Evolutionary conservation across 2,329 filamentous ascomycete genomes (phyloP), one percentile per base, ranked within the genome.

Genomic region (Paraphaeosphaeria sporulosa): DNA sequence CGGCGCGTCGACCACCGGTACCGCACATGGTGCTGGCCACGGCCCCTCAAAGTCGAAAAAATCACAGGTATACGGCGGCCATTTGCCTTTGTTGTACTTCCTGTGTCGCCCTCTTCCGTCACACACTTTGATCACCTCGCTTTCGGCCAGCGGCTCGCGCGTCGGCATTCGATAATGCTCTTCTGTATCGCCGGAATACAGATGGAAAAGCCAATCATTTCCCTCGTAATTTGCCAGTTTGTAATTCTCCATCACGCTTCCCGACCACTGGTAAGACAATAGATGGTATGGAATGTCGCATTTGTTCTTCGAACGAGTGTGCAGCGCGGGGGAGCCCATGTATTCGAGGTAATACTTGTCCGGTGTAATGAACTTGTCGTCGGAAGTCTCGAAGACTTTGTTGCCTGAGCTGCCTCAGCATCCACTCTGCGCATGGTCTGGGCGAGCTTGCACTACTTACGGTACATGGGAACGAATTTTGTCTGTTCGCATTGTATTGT

Each of bases 341-440:
- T 58, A 53, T 53, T 58, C 55, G 47, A 58, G 55, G 48, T 58
- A 58, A 23, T 34, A 46, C 13, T 42, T 58, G 27, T 53, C 55
- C 3, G 47, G 55, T 19, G 23, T 6, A 15, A 44, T 43, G 9
- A n/a, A 52, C 19, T 52, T 27, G 21, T 52, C 47, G 25, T 47
- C 38, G 7, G 47, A 58, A 3, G 55, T 46, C 25, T 52, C 55
- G 19, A 58, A 58, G 15, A 21, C 17, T 21, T 32, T 46, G 48
- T 47, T 34, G 1, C 55, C 55, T 57, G 27, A 17, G 23, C 7
- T 2, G 27, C n/a, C 8, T 57, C 55, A 51, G 44, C 30, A 34
- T 27, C 2, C 27, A 3, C 17, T 15, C 19, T 42, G n/a, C 40
- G 40, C 3, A 19, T 42, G 17, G 40, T 42, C 5, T 8, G n/a